phyloP scores from a whole-genome alignment of 495 filamentous ascomycete species.

The Xylaria cubensis region DNA sequence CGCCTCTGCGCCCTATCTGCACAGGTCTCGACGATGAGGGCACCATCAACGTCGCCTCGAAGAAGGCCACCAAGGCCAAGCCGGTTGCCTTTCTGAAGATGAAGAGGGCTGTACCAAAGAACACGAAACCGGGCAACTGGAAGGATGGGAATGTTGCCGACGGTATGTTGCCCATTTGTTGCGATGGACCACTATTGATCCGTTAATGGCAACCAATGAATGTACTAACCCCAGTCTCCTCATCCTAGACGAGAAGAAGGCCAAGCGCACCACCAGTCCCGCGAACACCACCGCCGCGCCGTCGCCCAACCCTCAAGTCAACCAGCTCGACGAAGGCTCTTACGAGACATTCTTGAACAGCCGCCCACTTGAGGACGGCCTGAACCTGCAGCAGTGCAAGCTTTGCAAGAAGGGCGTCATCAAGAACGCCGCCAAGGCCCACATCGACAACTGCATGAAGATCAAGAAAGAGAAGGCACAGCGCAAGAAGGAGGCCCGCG shows the following conservation, averaged over 20 bases:
- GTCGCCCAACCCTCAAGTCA: conserved; percentile 66
- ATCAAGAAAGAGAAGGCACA: conserved; percentile 78
- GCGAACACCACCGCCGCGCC: conserved; percentile 52
- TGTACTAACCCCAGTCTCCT: not conserved
- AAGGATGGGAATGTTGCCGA: conserved; percentile 58
- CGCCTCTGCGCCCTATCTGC: conserved; percentile 8
- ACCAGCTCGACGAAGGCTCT: conserved; percentile 72
- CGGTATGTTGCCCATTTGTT: conserved; percentile 51
- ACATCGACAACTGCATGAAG: conserved; percentile 72
- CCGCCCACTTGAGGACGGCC: conserved; percentile 71
- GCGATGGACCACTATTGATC: not conserved
- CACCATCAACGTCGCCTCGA: conserved; percentile 66
- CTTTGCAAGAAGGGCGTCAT: conserved; percentile 79
- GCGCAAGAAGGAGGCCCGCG: conserved; percentile 79
- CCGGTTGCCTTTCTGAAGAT: conserved; percentile 67
- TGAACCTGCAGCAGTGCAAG: conserved; percentile 77
- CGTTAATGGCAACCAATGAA: not conserved
- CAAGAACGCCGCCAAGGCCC: conserved; percentile 64
- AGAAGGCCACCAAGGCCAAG: conserved; percentile 64
- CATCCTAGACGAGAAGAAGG: conserved; percentile 53
- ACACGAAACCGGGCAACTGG: conserved; percentile 63
- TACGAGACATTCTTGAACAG: conserved; percentile 76
- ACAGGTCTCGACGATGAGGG: conserved; percentile 55
- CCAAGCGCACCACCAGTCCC: conserved; percentile 46
- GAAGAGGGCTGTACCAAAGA: conserved; percentile 67